Conservation (phyloP, 768 basidiomycete species). For the Obba rivulosa region DNA sequence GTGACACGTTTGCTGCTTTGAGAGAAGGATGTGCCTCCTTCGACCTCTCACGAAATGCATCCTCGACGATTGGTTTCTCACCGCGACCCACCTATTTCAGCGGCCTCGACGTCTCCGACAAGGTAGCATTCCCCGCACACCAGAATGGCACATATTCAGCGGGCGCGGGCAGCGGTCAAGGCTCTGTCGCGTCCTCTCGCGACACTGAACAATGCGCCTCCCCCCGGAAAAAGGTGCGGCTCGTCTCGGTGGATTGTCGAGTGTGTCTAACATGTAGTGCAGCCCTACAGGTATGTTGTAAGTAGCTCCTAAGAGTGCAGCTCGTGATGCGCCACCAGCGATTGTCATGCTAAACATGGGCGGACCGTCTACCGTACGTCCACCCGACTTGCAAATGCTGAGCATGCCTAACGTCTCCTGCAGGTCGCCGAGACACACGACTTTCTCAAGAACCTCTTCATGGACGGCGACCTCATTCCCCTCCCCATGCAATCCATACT, state of each 20-base stretch:
- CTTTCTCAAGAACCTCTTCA: constrained; percentile 90
- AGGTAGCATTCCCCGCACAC: no score
- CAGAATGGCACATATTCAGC: constrained; percentile 14
- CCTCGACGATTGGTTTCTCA: no score
- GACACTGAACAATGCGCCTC: constrained; percentile 35
- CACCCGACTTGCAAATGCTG: not conserved
- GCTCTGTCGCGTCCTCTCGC: constrained; percentile 38
- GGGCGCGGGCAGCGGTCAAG: constrained; percentile 18
- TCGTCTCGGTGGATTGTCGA: not conserved
- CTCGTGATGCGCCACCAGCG: constrained; percentile 34
- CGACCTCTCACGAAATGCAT: no score
- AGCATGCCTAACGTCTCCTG: not conserved
- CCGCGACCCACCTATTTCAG: no score
- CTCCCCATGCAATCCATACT: constrained; percentile 86
- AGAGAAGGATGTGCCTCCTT: no score
- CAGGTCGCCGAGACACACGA: constrained; percentile 89
- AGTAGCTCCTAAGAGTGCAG: not conserved
- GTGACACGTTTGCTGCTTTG: no score
- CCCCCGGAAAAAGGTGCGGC: constrained; percentile 40
- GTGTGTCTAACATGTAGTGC: not conserved
- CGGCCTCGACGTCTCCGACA: no score
- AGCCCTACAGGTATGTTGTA: constrained; percentile 22
- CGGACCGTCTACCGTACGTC: constrained; percentile 82
- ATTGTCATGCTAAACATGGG: constrained; percentile 99
- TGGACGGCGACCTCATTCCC: constrained; percentile 91